These are phyloP conservation scores for Perilla frutescens DNA, from an alignment of 257 asterid species.

Conservation along the genomic window DNA sequence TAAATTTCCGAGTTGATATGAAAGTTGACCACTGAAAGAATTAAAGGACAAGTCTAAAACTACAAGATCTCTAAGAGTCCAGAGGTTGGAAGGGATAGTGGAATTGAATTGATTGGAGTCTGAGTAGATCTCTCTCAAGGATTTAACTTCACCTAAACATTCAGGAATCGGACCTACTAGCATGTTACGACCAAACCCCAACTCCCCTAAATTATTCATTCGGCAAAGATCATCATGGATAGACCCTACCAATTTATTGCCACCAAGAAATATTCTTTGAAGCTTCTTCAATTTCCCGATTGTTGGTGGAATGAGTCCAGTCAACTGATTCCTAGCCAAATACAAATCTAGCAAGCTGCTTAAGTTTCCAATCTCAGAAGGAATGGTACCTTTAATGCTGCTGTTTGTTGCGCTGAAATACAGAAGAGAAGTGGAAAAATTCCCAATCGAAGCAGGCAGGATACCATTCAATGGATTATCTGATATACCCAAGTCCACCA, in stretches of 20 bases:
- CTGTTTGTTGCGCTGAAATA: background rate
- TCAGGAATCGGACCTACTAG: conserved; percentile 3
- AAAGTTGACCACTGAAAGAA: no score
- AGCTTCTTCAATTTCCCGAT: conserved; percentile 24
- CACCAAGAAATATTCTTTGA: conserved; percentile 1
- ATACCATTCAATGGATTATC: background rate
- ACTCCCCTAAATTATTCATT: conserved; percentile 25
- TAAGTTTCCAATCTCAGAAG: conserved; percentile 32
- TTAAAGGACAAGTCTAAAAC: background rate
- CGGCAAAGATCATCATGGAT: conserved; percentile 28
- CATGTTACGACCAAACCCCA: conserved; percentile 22
- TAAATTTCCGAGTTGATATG: background rate
- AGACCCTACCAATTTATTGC: conserved; percentile 26
- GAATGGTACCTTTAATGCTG: conserved; percentile 24
- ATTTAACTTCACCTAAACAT: conserved; percentile 31
- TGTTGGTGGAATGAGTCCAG: conserved; percentile 31
- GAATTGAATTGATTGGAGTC: background rate
- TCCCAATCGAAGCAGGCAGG: no score
- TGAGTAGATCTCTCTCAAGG: background rate
- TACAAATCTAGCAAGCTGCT: background rate
- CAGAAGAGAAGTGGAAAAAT: conserved; percentile 7
- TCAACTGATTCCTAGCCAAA: background rate
- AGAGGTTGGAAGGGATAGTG: background rate
- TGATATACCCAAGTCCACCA: background rate
- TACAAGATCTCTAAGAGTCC: background rate